These are phyloP conservation scores for Nowakowskiella sp. DNA, from an alignment of 192 early-diverging fungal genomes.

Conservation along the genomic window DNA sequence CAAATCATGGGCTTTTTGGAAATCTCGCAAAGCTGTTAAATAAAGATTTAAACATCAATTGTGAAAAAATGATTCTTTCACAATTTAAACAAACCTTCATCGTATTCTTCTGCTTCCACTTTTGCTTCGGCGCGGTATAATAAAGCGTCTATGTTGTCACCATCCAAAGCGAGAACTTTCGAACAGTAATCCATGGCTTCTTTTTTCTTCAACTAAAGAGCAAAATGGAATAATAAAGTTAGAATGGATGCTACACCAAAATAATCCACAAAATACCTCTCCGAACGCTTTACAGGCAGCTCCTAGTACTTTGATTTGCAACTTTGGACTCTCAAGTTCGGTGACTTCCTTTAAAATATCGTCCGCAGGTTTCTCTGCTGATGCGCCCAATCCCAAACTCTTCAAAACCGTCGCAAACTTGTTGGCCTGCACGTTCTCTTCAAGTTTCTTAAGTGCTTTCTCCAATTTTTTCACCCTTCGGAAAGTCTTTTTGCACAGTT, in stretches of 20 bases:
- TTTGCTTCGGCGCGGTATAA: conserved; percentile 61
- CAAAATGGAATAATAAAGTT: background rate
- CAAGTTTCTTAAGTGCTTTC: conserved; percentile 57
- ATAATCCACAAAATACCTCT: conserved; percentile 23
- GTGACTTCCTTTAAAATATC: conserved; percentile 34
- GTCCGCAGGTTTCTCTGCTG: conserved; percentile 19
- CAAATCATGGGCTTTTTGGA: conserved; percentile 60
- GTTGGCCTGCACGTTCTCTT: conserved; percentile 39
- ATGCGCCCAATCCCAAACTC: conserved; percentile 28
- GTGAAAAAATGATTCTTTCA: too few species aligned
- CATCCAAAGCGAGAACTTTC: conserved; percentile 60
- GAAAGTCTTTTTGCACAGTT: conserved; percentile 72
- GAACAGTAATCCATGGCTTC: conserved; percentile 60
- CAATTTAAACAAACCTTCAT: conserved; percentile 26
- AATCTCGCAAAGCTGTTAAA: conserved; percentile 55
- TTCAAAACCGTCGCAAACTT: conserved; percentile 53
- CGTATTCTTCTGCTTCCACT: conserved; percentile 63
- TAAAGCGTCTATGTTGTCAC: conserved; percentile 64
- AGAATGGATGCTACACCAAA: background rate
- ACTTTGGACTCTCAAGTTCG: conserved; percentile 12
- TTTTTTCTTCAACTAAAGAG: conserved; percentile 41
- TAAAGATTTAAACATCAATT: too few species aligned
- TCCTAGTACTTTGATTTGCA: conserved; percentile 34
- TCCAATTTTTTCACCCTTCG: conserved; percentile 64
- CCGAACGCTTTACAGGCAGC: conserved; percentile 55